Evolutionary conservation across 2,329 filamentous ascomycete genomes (phyloP), one percentile per base, ranked within the genome.

Genomic region (Furcasterigmium sp.): DNA sequence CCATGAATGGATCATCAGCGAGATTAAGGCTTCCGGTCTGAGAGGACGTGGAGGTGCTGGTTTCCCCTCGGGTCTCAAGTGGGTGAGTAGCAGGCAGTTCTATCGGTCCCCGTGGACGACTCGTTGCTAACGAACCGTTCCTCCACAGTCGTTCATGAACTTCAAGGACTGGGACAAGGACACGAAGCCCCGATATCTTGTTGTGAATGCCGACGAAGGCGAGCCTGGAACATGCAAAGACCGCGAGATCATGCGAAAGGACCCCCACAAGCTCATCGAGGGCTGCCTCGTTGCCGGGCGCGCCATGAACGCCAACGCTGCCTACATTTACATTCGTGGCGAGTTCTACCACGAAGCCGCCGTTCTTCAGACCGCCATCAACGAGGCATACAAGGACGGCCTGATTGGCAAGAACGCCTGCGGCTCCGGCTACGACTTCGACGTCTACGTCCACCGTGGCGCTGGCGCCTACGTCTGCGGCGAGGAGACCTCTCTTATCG

Each of bases 151-250:
- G 39, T 98, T 98, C 70, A 98, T 98, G 93, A 98, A 98, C 78
- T 91, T 91, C 77, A 96, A 96, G 72, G 93, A 90, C 59, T 98
- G 93, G 93, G 91, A 98, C 60, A 95, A 98, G 73, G 93, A 97
- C 66, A 85, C 69, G 57, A 95, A 95, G 71, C 93, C 93, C 53
- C 84, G 93, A 60, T 98, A 98, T 63, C 76, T 98, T 43, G 91
- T 98, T 49, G 89, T 98, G 73, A 98, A 98, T 62, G 93, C 93
- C 54, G 93, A 98, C 66, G 93, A 98, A 74, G 93, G 93, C 60
- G 93, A 98, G 71, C 93, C 93, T 23, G 93, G 93, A 67, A 98
- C 93, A 42, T 98, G 93, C 84, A 98, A 98, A 75, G 93, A 98
- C 69, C 85, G 93, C 62, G 93, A 98, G 69, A 98, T 98, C 56